A percentile compares a stretch with the other conserved stretches of the same genome.
phyloP scores from a whole-genome alignment of 2,329 filamentous ascomycete species.

The Alternaria ethzedia region DNA sequence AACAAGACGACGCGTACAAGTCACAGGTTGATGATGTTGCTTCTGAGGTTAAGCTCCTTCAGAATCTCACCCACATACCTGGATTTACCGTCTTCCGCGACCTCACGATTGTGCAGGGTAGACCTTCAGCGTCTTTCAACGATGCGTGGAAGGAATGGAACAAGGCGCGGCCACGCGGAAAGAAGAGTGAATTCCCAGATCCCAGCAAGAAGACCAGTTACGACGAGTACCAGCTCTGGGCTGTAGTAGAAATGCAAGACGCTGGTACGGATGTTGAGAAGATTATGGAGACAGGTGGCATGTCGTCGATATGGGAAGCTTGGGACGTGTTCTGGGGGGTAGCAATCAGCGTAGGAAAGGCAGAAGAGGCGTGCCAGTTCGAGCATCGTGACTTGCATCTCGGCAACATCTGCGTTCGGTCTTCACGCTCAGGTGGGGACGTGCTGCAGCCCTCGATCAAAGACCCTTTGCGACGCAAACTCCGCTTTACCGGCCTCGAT shows the following conservation, averaged over 20 bases:
- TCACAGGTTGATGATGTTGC: slow-evolving; percentile 53
- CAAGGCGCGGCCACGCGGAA: slow-evolving; percentile 50
- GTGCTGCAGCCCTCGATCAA: slow-evolving; percentile 42
- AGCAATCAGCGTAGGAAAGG: slow-evolving; percentile 65
- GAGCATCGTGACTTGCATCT: slow-evolving; percentile 72
- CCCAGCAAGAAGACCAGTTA: slow-evolving; percentile 62
- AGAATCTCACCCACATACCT: slow-evolving; percentile 64
- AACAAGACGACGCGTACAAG: slow-evolving; percentile 51
- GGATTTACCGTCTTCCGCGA: slow-evolving; percentile 69
- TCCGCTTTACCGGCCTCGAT: slow-evolving; percentile 63
- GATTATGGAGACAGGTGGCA: slow-evolving; percentile 43
- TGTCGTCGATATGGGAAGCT: slow-evolving; percentile 52
- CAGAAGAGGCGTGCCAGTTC: slow-evolving; percentile 65
- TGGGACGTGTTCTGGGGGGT: slow-evolving; percentile 73
- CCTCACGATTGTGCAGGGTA: slow-evolving; percentile 63
- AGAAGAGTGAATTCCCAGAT: slow-evolving; percentile 61
- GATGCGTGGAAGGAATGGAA: slow-evolving; percentile 56
- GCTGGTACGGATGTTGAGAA: slow-evolving; percentile 63
- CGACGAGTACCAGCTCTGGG: slow-evolving; percentile 65
- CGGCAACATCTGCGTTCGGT: slow-evolving; percentile 68
- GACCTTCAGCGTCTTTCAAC: slow-evolving; percentile 59
- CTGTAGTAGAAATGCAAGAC: slow-evolving; percentile 70
- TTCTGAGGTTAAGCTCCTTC: slow-evolving; percentile 60
- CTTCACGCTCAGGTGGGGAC: slow-evolving; percentile 29
- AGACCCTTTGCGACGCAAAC: slow-evolving; percentile 44